phyloP scores from a whole-genome alignment of 352 stramenopile species.

The Thalassiosira mediterranea region DNA sequence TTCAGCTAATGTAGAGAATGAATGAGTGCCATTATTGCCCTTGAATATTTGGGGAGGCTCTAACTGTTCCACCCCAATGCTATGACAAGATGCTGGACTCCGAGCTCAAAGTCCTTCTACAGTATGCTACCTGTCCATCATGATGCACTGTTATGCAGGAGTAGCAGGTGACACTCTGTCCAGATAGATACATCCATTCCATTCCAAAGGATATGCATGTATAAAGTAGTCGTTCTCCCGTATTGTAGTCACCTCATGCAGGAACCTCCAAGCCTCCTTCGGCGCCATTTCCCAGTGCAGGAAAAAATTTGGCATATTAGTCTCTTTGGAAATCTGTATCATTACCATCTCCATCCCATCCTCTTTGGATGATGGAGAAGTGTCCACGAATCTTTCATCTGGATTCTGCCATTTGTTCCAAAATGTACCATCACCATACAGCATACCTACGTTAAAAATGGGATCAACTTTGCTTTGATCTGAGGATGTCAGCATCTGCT shows the following conservation, averaged over 20 bases:
- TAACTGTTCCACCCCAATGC: no score
- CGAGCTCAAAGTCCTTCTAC: no score
- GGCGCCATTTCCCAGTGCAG: slow-evolving; percentile 21
- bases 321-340: slow-evolving; percentile 3
- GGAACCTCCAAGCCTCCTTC: neutral
- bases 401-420: slow-evolving; percentile 24
- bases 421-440: slow-evolving; percentile 16
- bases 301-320: slow-evolving; percentile 14
- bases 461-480: neutral
- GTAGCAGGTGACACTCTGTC: slow-evolving; percentile 11
- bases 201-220: slow-evolving; percentile 1
- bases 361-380: slow-evolving; percentile 4
- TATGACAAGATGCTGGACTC: no score
- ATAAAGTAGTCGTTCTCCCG: slow-evolving; percentile 32
- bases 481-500: slow-evolving; percentile 8
- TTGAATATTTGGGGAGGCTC: no score
- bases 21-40: no score
- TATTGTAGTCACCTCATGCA: neutral
- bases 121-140: no score
- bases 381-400: slow-evolving; percentile 4
- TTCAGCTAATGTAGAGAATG: no score
- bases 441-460: slow-evolving; percentile 18
- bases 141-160: no score
- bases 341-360: slow-evolving; percentile 14
- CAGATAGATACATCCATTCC: slow-evolving; percentile 31